Evolutionary conservation across 2,329 filamentous ascomycete species (phyloP).

Genomic region (Cladosporium phlei): DNA sequence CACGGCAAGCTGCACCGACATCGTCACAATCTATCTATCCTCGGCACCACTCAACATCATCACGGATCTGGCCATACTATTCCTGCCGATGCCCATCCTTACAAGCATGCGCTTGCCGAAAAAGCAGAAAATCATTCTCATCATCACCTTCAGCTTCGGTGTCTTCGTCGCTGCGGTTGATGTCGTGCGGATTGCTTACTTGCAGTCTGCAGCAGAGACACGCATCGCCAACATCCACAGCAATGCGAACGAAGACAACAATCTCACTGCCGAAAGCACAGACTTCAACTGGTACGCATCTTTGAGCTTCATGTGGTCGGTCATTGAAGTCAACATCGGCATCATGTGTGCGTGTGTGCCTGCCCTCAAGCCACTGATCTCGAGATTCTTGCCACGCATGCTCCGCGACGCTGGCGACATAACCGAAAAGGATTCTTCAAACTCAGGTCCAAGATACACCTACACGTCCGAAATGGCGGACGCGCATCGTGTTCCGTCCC

Average conservation of each 20-base stretch:
- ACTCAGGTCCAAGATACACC: constrained; percentile 5
- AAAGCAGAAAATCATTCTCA: constrained; percentile 81
- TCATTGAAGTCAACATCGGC: constrained; percentile 83
- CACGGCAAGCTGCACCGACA: constrained; percentile 53
- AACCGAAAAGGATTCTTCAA: constrained; percentile 25
- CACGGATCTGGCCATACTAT: constrained; percentile 81
- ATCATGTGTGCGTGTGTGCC: constrained; percentile 92
- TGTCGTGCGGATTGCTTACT: constrained; percentile 82
- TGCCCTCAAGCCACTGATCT: constrained; percentile 78
- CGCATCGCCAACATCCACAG: constrained; percentile 40
- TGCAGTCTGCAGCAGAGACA: constrained; percentile 64
- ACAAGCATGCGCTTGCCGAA: constrained; percentile 78
- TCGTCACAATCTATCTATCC: constrained; percentile 60
- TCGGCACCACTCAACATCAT: constrained; percentile 89
- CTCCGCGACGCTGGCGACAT: constrained; percentile 45
- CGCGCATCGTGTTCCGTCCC: constrained; percentile 25
- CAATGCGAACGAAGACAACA: constrained; percentile 20
- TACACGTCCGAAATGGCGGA: constrained; percentile 19
- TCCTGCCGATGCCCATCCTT: constrained; percentile 81
- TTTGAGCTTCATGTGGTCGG: constrained; percentile 87
- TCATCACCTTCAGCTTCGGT: constrained; percentile 80
- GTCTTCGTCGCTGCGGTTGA: constrained; percentile 85
- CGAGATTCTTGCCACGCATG: constrained; percentile 55
- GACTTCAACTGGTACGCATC: constrained; percentile 69
- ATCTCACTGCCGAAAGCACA: constrained; percentile 30